Evolutionary conservation across 768 basidiomycete genomes (phyloP).

Genomic region (Strobilomyces dryophilus): DNA sequence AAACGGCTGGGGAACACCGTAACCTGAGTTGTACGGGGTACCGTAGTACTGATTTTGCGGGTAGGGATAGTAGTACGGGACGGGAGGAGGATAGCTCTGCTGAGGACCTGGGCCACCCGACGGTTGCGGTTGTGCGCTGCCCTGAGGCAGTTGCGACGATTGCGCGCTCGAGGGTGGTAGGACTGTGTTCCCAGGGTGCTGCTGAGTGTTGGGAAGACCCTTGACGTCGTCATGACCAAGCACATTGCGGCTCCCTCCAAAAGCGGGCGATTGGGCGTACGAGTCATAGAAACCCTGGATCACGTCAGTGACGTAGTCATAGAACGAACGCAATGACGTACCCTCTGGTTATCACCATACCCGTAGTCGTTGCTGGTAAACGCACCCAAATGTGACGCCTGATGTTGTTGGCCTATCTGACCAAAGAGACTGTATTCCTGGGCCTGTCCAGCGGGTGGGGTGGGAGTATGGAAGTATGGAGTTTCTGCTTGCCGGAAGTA

Average conservation of each 20-base stretch:
- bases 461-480: conserved; percentile 76
- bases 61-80: conserved; percentile 61
- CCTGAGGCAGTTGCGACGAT: conserved; percentile 48
- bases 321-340: conserved; percentile 31
- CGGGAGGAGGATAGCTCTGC: conserved; percentile 61
- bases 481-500: conserved; percentile 71
- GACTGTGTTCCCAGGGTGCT: conserved; percentile 46
- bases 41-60: conserved; percentile 78
- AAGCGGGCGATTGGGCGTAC: conserved; percentile 60
- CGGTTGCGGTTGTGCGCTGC: conserved; percentile 52
- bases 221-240: conserved; percentile 77
- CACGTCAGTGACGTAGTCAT: conserved; percentile 13
- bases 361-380: conserved; percentile 65
- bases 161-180: conserved; percentile 53
- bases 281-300: conserved; percentile 72
- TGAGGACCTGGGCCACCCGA: conserved; percentile 60
- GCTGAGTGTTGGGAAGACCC: conserved; percentile 57
- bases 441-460: conserved; percentile 63
- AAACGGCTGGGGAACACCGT: conserved; percentile 59
- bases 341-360: conserved; percentile 64
- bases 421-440: conserved; percentile 66
- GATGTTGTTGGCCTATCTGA: conserved; percentile 56
- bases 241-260: conserved; percentile 54
- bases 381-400: conserved; percentile 44
- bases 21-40: conserved; percentile 58